Evolutionary conservation across 176 grass and related monocot genomes (phyloP), one percentile per base, ranked within the genome.

Genomic region (Oryza officinalis): DNA sequence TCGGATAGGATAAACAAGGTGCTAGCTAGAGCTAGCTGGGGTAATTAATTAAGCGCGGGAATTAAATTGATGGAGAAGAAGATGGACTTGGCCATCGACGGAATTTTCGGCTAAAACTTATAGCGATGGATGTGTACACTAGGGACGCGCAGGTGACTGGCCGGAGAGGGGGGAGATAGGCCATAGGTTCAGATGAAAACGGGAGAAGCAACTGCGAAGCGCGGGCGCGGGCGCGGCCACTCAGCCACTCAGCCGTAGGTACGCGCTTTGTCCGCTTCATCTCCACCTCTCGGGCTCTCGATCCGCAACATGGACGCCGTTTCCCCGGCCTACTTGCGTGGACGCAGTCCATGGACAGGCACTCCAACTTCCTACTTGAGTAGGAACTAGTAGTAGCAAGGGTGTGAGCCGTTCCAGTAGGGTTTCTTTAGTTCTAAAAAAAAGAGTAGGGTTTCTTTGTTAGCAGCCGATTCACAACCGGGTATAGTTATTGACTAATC

Each of bases 141-240:
- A 61, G 1, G 18, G 50, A 57, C 50, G 50, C 18, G 6, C 50
- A 49, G 46, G 50, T 20, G 50, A 50, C 44, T 46, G 44, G 47
- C 49, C 49, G 17, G 49, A 52, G 54, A 60, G 52, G 8, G 52
- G 4, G 52, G 18, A 38, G 8, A 41, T 22, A 2, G 52, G 52
- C 52, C 52, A 8, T 57, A 2, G 52, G 33, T 2, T 8, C 0
- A 31, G 5, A 8, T 35, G 59, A 49, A 65, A 25, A 64, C 30
- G 11, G 47, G 46, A 79, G 68, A 74, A 86, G 27, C 44, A 63
- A 79, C 74, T 23, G 77, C 71, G 82, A 81, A 81, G 82, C 54
- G 27, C 35, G 50, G 37, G 20, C 4, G 27, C 22, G 13, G 76
- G 4, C 41, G 1, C 17, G 63, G 69, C 5, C 15, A 6, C 69